Percentiles rank a stretch among this genome's conserved stretches.
phyloP scores from a whole-genome alignment of 805 yeast genomes.

The Ogataea saltuana region DNA sequence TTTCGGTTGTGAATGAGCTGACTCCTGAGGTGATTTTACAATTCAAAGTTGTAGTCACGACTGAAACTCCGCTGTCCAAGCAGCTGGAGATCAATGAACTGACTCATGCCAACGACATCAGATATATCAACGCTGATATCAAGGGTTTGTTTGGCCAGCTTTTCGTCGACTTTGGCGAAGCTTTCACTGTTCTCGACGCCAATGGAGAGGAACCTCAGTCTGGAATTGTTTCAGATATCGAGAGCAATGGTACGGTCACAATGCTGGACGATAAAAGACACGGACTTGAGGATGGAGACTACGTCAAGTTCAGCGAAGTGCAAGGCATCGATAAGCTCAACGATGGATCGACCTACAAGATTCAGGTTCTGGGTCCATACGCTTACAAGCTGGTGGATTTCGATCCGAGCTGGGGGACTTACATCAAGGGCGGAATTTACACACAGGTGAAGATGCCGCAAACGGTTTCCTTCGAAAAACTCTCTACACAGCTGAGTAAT shows the following conservation, averaged over 20 bases:
- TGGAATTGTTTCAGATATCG: constrained; percentile 90
- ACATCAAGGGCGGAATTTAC: constrained; percentile 83
- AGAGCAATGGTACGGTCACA: constrained; percentile 86
- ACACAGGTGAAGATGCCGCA: constrained; percentile 89
- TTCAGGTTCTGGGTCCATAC: constrained; percentile 91
- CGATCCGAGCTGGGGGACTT: constrained; percentile 57
- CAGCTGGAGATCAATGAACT: constrained; percentile 73
- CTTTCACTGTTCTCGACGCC: constrained; percentile 76
- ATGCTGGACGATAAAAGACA: constrained; percentile 91
- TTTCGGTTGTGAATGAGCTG: constrained; percentile 60
- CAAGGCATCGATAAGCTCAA: constrained; percentile 76
- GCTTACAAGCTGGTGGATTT: constrained; percentile 72
- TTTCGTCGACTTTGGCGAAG: constrained; percentile 87
- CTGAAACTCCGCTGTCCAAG: constrained; percentile 68
- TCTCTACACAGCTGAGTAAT: constrained; percentile 60
- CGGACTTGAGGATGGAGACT: constrained; percentile 90
- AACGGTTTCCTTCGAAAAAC: constrained; percentile 59
- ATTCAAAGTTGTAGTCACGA: constrained; percentile 84
- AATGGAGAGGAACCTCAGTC: constrained; percentile 90
- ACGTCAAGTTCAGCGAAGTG: constrained; percentile 82
- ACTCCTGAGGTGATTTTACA: constrained; percentile 52
- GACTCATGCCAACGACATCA: constrained; percentile 72
- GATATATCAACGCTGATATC: constrained; percentile 78
- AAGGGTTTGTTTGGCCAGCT: constrained; percentile 87
- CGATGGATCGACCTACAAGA: constrained; percentile 69